Base-by-base conservation (phyloP, 208 protist genomes). In the Porcisia deanei region DNA sequence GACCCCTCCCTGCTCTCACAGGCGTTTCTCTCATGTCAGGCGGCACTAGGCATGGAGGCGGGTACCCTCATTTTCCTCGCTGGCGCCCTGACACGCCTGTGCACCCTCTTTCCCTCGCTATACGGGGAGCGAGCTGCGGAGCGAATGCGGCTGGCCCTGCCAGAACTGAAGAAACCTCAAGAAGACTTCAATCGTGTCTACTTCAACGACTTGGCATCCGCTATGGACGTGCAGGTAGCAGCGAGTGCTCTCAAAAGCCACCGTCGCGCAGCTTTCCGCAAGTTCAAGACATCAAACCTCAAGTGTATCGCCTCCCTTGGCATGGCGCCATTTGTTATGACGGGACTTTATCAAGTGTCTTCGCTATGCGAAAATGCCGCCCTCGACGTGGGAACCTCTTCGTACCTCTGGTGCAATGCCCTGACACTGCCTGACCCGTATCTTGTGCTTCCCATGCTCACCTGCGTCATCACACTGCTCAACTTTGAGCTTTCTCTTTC, bases 401-500 rank as follows among this genome's bases (percentile, higher is more conserved):
- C 89, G 25, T 96, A 95, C 77, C 76, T 91, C 25, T 96, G 93
- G 91, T 94, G 88, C 74, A 73, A 82, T 14, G 86, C 93, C 25
- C 78, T 97, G 5, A 77, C 87, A 18, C 72, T 95, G 71, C 85
- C 93, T 18, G 93, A 97, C 69, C 93, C 93, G 0, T 84, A 88
- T 73, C 77, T 87, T 41, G 34, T 96, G 37, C 85, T 97, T 2
- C 93, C 93, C 20, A 41, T 85, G 9, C 47, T 77, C 18, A 93
- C 85, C 73, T 94, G 89, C 75, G 84, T 25, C 16, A 75, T 95
- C 20, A 92, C 90, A 52, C 79, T 97, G 39, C 65, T 91, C 30
- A 97, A 97, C 83, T 96, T 96, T 82, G 93, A 97, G 82, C 76
- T 97, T 3, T 93, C 93, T 34, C 63, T 97, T 43, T 79, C 72